Evolutionary conservation across 495 filamentous ascomycete species (phyloP).

Genomic region (Amorphotheca resinae): DNA sequence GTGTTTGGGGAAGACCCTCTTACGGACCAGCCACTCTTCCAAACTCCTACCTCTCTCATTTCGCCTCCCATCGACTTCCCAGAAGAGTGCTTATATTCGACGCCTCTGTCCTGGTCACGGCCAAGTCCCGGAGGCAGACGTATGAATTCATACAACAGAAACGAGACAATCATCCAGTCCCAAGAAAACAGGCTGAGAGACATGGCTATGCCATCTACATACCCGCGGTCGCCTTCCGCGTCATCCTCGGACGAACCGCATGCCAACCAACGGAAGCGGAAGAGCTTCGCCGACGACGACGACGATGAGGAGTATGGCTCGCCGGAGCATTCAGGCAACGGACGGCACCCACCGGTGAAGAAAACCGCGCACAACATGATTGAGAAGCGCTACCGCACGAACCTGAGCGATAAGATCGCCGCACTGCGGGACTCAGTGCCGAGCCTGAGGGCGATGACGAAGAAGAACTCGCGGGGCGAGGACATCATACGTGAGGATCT

Average conservation of each 20-base stretch:
- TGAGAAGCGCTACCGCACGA: slow-evolving; percentile 91
- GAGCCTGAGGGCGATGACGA: slow-evolving; percentile 64
- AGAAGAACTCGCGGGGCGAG: slow-evolving; percentile 33
- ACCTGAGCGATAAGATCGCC: slow-evolving; percentile 93
- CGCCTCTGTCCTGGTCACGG: slow-evolving; percentile 13
- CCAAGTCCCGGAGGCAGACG: neutral
- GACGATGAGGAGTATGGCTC: slow-evolving; percentile 10
- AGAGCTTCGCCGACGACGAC: slow-evolving; percentile 1
- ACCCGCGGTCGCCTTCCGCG: slow-evolving; percentile 9
- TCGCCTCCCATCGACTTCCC: slow-evolving; percentile 4
- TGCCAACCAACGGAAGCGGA: slow-evolving; percentile 10
- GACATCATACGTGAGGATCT: slow-evolving; percentile 57
- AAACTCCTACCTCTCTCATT: slow-evolving; percentile 4
- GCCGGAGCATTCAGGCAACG: neutral
- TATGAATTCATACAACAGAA: neutral
- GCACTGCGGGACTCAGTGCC: slow-evolving; percentile 82
- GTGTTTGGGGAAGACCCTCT: slow-evolving; percentile 13
- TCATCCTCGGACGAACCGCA: slow-evolving; percentile 8
- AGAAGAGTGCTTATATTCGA: slow-evolving; percentile 13
- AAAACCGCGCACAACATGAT: slow-evolving; percentile 99
- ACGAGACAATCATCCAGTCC: neutral
- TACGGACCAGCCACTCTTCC: slow-evolving; percentile 13
- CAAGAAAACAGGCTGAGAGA: slow-evolving; percentile 13
- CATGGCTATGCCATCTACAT: slow-evolving; percentile 15
- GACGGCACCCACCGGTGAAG: slow-evolving; percentile 57